These are phyloP conservation scores for Dalbergia cochinchinensis DNA, from an alignment of 306 rosid species.

Conservation along the genomic window DNA sequence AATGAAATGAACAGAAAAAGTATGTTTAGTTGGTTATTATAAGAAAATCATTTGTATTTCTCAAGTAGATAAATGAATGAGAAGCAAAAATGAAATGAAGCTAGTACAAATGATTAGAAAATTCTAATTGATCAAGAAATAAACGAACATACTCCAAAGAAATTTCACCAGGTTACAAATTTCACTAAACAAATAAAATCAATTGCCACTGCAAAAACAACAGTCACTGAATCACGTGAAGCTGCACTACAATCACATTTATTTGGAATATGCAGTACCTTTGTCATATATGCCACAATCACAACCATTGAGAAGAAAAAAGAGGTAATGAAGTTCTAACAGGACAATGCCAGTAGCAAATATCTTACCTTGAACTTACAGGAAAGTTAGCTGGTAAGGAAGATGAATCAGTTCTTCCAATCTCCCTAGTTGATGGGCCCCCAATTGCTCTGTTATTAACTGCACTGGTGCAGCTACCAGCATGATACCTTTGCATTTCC, in stretches of 20 bases:
- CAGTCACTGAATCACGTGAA: conserved; percentile 9
- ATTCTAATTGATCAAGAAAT: conserved; percentile 19
- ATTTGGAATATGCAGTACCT: conserved; percentile 11
- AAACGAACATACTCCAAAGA: background rate
- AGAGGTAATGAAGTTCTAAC: background rate
- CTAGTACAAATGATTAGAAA: conserved; percentile 13
- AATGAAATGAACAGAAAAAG: too few species aligned
- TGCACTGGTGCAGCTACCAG: conserved; percentile 92
- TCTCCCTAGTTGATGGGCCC: conserved; percentile 82
- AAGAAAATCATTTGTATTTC: conserved; percentile 26
- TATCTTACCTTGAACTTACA: conserved; percentile 73
- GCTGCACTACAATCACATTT: conserved; percentile 5
- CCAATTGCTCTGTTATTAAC: conserved; percentile 78
- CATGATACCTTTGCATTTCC: conserved; percentile 94
- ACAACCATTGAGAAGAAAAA: background rate
- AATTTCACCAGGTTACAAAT: conserved; percentile 18
- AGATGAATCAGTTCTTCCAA: conserved; percentile 82
- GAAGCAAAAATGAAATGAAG: background rate
- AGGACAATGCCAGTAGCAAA: conserved; percentile 13
- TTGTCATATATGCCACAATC: background rate
- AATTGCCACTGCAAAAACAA: background rate
- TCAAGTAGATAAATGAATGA: background rate
- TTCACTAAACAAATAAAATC: background rate
- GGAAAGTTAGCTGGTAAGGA: conserved; percentile 73
- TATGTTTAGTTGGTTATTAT: background rate